Base-by-base conservation (phyloP, 257 asterid genomes). In the Salvia miltiorrhiza region DNA sequence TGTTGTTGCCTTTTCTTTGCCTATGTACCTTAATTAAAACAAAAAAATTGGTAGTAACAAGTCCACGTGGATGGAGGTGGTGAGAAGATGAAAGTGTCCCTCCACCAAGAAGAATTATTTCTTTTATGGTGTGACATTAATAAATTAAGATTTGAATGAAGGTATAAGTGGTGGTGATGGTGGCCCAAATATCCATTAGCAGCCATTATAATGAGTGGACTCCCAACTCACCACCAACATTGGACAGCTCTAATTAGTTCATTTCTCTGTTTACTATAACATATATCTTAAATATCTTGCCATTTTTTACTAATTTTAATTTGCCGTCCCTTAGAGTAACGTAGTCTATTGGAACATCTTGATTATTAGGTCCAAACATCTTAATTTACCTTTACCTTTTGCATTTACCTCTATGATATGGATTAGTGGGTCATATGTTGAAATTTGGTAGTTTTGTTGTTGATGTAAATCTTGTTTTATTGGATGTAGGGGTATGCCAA, bases 401-500 rank as follows among this genome's bases (percentile, higher is more conserved):
- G 7, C 48, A 10, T 35, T 16, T 23, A 47, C 28, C 2, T 13
- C 20, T 50, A 50, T n/a, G 9, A 21, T 20, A 44, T 49, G 19
- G 26, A n/a, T 49, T 50, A 7, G 0, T 50, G 3, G 21, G 7
- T n/a, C 0, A 11, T 19, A 9, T 52, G 9, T 21, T 54, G 37
- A 54, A 11, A 7, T 24, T 53, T 54, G 35, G 8, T 52, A 9
- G 21, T 52, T 52, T 52, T 52, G 7, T 33, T 70, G 59, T 53
- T 37, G 10, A 35, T 28, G 26, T 44, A 6, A 35, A 62, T 30
- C 50, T 40, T 26, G 45, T 16, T 40, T 72, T 67, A 45, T 23
- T 39, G 41, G 45, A 37, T 79, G 83, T 85, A 93, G 98, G 98
- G 48, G 88, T 88, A 41, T 90, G 93, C 54, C 95, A 85, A 19